Conservation (phyloP, 441 rosid species). For the Brassica hybrid region DNA sequence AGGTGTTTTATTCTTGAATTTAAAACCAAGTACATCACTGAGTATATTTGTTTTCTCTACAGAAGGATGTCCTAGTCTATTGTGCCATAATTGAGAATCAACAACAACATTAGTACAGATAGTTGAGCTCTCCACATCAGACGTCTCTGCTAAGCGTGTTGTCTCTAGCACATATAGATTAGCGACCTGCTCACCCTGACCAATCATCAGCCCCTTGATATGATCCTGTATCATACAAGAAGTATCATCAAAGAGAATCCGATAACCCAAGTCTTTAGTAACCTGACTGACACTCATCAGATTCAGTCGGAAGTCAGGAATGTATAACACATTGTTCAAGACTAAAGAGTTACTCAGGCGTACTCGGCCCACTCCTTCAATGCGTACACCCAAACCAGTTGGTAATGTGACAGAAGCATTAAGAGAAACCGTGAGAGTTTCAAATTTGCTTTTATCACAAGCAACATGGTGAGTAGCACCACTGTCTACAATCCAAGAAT, state of each 20-base stretch:
- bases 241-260: too few species aligned
- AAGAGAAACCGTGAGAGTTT: neutral
- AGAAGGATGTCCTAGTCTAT: neutral
- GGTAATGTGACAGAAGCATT: neutral
- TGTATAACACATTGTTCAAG: neutral
- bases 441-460: neutral
- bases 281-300: neutral
- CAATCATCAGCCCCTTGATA: too few species aligned
- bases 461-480: neutral
- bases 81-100: neutral
- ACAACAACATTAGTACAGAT: too few species aligned
- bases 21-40: neutral
- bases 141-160: too few species aligned
- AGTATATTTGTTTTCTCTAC: neutral
- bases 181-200: too few species aligned
- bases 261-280: too few species aligned
- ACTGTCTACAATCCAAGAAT: neutral
- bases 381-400: neutral
- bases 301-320: neutral
- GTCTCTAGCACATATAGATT: too few species aligned
- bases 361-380: neutral
- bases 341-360: neutral
- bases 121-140: too few species aligned
- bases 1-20: neutral
- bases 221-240: too few species aligned